phyloP scores from a whole-genome alignment of 2,329 filamentous ascomycete genomes.

The Allantophomopsis lycopodina region DNA sequence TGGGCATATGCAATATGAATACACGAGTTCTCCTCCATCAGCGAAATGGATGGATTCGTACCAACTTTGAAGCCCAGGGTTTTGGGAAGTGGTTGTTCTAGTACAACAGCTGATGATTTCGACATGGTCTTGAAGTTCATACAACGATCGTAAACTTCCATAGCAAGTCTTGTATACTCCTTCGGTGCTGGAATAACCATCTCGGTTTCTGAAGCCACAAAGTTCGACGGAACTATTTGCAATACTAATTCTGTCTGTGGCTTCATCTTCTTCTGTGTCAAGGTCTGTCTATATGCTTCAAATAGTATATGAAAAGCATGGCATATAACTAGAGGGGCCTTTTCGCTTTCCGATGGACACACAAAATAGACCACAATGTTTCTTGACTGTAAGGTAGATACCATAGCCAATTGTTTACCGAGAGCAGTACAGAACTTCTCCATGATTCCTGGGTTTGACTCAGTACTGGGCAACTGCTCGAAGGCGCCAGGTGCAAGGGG shows the following conservation, averaged over 20 bases:
- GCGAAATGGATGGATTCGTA: slow-evolving; percentile 52
- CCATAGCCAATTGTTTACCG: slow-evolving; percentile 16
- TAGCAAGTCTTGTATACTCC: slow-evolving; percentile 48
- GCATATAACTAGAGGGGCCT: slow-evolving; percentile 56
- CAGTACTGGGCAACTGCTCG: slow-evolving; percentile 21
- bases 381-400: slow-evolving; percentile 19
- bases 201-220: slow-evolving; percentile 49
- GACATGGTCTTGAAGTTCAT: slow-evolving; percentile 39
- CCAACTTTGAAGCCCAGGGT: slow-evolving; percentile 64
- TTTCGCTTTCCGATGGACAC: slow-evolving; percentile 49
- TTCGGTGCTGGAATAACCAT: slow-evolving; percentile 47
- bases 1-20: slow-evolving; percentile 70
- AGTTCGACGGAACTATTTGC: slow-evolving; percentile 57
- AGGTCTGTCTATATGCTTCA: slow-evolving; percentile 41
- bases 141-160: slow-evolving; percentile 70
- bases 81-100: slow-evolving; percentile 57
- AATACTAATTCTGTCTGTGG: slow-evolving; percentile 55
- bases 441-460: slow-evolving; percentile 17
- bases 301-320: slow-evolving; percentile 61
- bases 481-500: slow-evolving; percentile 10
- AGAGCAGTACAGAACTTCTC: slow-evolving; percentile 20
- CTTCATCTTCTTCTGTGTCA: slow-evolving; percentile 32
- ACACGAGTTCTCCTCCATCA: slow-evolving; percentile 66
- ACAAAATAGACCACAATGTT: slow-evolving; percentile 69
- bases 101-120: slow-evolving; percentile 56